A percentile compares a stretch with the other conserved stretches of the same genome.
phyloP scores from a whole-genome alignment of 176 grass and related monocot genomes.

The Zizania latifolia region DNA sequence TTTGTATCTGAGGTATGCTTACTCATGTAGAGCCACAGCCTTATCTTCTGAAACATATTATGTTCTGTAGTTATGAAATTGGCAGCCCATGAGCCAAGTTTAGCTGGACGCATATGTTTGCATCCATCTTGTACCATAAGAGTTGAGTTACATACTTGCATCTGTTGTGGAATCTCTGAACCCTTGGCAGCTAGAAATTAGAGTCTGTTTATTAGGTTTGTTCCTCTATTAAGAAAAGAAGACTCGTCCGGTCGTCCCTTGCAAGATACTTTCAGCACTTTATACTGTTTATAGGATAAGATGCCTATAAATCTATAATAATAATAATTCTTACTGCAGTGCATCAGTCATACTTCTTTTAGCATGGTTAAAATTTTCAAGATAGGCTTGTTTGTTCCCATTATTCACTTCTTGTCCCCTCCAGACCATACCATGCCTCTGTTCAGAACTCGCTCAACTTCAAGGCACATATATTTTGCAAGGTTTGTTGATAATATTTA shows the following conservation, averaged over 20 bases:
- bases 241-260: neutral
- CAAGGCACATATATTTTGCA: constrained; percentile 99
- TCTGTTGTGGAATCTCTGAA: neutral
- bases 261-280: constrained; percentile 4
- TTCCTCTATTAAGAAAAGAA: neutral
- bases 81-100: neutral
- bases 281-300: neutral
- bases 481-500: constrained; percentile 43
- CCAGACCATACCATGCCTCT: constrained; percentile 94
- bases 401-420: constrained; percentile 32
- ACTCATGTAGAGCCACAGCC: neutral
- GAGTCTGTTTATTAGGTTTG: neutral
- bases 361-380: neutral
- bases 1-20: constrained; percentile 84
- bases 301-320: too few relatives aligned
- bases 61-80: constrained; percentile 8
- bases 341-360: neutral
- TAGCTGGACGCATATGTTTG: neutral
- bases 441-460: constrained; percentile 96
- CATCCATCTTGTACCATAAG: too few relatives aligned
- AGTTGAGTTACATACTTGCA: neutral
- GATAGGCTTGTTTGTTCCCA: constrained; percentile 6
- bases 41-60: constrained; percentile 9
- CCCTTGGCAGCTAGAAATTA: neutral
- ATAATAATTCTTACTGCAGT: constrained; percentile 14